Percentiles rank a stretch among this genome's conserved stretches.
Evolutionary conservation across 2,329 filamentous ascomycete genomes (phyloP).

Genomic region (Aspergillus candidus): DNA sequence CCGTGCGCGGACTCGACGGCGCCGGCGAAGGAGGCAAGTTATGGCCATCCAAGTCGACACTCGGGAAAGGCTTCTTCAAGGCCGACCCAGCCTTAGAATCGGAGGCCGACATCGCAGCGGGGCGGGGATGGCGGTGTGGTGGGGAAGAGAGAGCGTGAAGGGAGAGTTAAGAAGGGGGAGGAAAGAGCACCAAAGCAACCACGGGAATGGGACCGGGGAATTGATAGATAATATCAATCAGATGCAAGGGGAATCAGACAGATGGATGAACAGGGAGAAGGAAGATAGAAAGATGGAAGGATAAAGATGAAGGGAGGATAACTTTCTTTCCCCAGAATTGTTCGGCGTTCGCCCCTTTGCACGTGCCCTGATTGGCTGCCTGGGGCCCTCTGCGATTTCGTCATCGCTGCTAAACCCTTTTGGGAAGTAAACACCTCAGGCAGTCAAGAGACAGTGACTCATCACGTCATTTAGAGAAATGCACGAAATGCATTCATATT

Average conservation of each 20-base stretch:
- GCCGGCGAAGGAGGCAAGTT: conserved; percentile 85
- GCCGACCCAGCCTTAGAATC: conserved; percentile 23
- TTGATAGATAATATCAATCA: no score
- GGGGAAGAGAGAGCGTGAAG: conserved; percentile 12
- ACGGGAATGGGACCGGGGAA: background rate
- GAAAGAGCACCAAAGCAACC: background rate
- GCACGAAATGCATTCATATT: no score
- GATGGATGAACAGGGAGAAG: background rate
- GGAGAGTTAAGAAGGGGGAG: background rate
- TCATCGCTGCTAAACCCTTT: background rate
- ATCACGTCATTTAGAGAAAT: no score
- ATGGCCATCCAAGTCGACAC: conserved; percentile 75
- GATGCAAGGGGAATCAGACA: background rate
- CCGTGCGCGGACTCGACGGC: conserved; percentile 80
- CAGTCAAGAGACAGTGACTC: background rate
- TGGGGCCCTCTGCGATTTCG: background rate
- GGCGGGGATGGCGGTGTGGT: conserved; percentile 23
- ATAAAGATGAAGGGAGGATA: background rate
- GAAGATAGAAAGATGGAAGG: conserved; percentile 1
- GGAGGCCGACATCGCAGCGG: conserved; percentile 37
- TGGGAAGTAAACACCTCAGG: background rate
- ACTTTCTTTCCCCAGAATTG: background rate
- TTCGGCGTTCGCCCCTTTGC: no score
- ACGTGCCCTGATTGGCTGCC: conserved; percentile 15
- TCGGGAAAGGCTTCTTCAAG: conserved; percentile 48